Conservation (phyloP, 345 rosid genomes). For the Eucalyptus grandis region DNA sequence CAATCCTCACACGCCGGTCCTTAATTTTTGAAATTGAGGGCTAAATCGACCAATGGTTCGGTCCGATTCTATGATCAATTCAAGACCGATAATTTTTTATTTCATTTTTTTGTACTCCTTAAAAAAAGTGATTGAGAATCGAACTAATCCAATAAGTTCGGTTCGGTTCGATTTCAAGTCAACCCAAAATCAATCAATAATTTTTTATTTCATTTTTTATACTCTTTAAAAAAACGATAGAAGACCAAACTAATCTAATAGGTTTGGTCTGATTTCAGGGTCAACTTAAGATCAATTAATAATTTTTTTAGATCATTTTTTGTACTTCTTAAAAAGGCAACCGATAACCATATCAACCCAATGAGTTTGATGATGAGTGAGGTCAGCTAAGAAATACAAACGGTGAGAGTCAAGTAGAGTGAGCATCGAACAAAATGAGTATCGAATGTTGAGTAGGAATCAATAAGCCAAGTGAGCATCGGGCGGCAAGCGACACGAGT, state of each 20-base stretch:
- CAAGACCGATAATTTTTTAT: fast-evolving
- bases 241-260: fast-evolving
- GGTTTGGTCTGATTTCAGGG: fast-evolving
- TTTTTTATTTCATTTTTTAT: too few species aligned
- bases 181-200: fast-evolving
- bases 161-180: too few species aligned
- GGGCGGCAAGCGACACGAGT: too few species aligned
- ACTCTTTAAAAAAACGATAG: fast-evolving
- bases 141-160: fast-evolving
- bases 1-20: fast-evolving
- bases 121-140: too few species aligned
- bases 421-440: fast-evolving
- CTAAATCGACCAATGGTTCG: fast-evolving
- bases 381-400: too few species aligned
- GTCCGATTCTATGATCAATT: fast-evolving
- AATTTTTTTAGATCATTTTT: too few species aligned
- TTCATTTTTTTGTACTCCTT: too few species aligned
- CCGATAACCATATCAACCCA: fast-evolving
- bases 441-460: fast-evolving
- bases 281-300: fast-evolving
- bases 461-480: too few species aligned
- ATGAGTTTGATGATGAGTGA: too few species aligned
- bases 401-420: fast-evolving
- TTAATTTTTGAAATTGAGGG: too few species aligned
- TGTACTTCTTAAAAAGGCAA: too few species aligned